Evolutionary conservation across 2,329 filamentous ascomycete species (phyloP).

Genomic region (Camptophora hylomeconis): DNA sequence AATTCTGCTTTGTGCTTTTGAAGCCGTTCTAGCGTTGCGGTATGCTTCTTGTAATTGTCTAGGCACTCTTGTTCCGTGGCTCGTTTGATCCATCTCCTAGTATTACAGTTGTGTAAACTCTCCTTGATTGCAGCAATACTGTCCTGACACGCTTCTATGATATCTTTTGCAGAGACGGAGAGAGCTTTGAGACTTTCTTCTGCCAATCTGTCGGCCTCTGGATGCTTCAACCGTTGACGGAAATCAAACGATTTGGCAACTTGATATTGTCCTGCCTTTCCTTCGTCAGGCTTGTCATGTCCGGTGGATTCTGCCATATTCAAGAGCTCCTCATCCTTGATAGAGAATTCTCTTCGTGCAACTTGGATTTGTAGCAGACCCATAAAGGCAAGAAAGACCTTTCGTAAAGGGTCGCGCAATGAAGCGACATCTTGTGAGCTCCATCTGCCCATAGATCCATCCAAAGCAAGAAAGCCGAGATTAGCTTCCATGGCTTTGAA

Average conservation of each 20-base stretch:
- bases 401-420: slow-evolving; percentile 25
- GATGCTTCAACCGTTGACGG: slow-evolving; percentile 25
- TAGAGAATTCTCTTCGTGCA: slow-evolving; percentile 13
- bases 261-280: slow-evolving; percentile 21
- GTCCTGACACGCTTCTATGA: slow-evolving; percentile 20
- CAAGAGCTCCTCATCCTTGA: slow-evolving; percentile 1
- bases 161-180: slow-evolving; percentile 17
- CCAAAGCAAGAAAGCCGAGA: slow-evolving; percentile 33
- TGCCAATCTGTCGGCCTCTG: slow-evolving; percentile 24
- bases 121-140: slow-evolving; percentile 16
- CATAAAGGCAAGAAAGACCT: slow-evolving; percentile 23
- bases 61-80: slow-evolving; percentile 11
- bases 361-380: slow-evolving; percentile 34
- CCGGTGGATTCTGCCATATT: slow-evolving; percentile 9
- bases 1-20: slow-evolving; percentile 16
- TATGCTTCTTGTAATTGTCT: slow-evolving; percentile 5
- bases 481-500: slow-evolving; percentile 29
- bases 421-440: slow-evolving; percentile 29
- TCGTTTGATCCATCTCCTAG: slow-evolving; percentile 19
- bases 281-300: not conserved
- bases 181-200: slow-evolving; percentile 24
- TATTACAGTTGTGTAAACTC: slow-evolving; percentile 21
- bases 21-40: slow-evolving; percentile 19
- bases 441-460: slow-evolving; percentile 36
- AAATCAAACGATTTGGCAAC: slow-evolving; percentile 23